These are phyloP conservation scores for Crotalaria pallida DNA, from an alignment of 306 rosid species.

Conservation along the genomic window DNA sequence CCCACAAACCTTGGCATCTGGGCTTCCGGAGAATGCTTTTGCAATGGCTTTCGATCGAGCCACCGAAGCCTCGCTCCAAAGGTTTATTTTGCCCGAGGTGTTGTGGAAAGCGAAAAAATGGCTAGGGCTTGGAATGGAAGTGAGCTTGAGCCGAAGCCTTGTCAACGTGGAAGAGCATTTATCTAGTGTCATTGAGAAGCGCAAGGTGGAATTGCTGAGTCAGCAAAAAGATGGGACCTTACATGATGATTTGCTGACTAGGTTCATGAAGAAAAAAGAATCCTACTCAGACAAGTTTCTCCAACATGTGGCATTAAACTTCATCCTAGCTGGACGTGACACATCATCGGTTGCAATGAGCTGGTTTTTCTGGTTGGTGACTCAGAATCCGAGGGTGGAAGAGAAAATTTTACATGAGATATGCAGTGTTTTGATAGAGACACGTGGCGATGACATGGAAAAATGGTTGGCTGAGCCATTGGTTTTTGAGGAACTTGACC, in stretches of 20 bases:
- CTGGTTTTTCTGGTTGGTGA: slow-evolving; percentile 87
- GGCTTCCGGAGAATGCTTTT: slow-evolving; percentile 53
- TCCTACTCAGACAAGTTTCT: slow-evolving; percentile 64
- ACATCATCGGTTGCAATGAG: slow-evolving; percentile 76
- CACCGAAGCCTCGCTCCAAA: slow-evolving; percentile 78
- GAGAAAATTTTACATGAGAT: slow-evolving; percentile 56
- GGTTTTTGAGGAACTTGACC: slow-evolving; percentile 75
- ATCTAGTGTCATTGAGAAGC: slow-evolving; percentile 64
- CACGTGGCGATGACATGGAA: slow-evolving; percentile 51
- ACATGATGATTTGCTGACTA: slow-evolving; percentile 73
- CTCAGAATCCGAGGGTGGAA: slow-evolving; percentile 55
- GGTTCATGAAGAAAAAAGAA: slow-evolving; percentile 87
- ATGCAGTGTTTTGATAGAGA: slow-evolving; percentile 49
- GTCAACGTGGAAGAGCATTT: slow-evolving; percentile 59
- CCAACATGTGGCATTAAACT: slow-evolving; percentile 79
- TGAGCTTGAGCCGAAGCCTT: slow-evolving; percentile 76
- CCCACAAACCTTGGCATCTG: slow-evolving; percentile 61
- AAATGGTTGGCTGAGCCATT: slow-evolving; percentile 61
- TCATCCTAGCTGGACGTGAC: slow-evolving; percentile 96
- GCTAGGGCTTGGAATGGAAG: slow-evolving; percentile 91
- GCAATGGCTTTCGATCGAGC: slow-evolving; percentile 79
- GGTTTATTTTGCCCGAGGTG: slow-evolving; percentile 72
- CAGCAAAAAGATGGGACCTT: slow-evolving; percentile 57
- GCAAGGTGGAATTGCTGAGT: slow-evolving; percentile 67
- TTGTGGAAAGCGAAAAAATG: slow-evolving; percentile 77